Conservation (phyloP, 768 basidiomycete species). For the Tephrocybe rancida region DNA sequence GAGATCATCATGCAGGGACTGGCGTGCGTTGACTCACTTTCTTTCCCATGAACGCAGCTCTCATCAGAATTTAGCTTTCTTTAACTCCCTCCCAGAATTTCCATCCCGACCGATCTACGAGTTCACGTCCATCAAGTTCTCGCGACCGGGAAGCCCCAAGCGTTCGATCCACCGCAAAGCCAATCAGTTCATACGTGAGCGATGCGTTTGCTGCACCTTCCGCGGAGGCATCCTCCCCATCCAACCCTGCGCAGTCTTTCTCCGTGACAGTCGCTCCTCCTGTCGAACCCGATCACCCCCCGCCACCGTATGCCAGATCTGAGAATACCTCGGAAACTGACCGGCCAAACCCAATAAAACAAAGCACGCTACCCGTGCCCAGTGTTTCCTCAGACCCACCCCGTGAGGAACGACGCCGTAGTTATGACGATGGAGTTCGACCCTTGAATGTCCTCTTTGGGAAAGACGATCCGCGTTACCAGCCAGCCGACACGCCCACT, state of each 20-base stretch:
- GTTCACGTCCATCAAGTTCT: slow-evolving; percentile 23
- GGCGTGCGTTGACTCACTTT: slow-evolving; percentile 37
- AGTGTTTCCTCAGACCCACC: slow-evolving; percentile 19
- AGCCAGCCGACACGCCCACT: slow-evolving; percentile 10
- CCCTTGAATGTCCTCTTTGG: slow-evolving; percentile 40
- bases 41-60: background rate
- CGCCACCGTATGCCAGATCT: slow-evolving; percentile 19
- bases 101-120: slow-evolving; percentile 1
- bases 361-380: slow-evolving; percentile 44
- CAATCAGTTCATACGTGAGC: slow-evolving; percentile 32
- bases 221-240: slow-evolving; percentile 14
- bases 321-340: slow-evolving; percentile 14
- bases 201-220: slow-evolving; percentile 37
- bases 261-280: slow-evolving; percentile 48
- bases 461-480: slow-evolving; percentile 22
- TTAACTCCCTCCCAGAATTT: slow-evolving; percentile 3
- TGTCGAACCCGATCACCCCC: slow-evolving; percentile 19
- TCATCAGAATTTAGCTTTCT: slow-evolving; percentile 12
- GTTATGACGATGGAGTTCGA: slow-evolving; percentile 48
- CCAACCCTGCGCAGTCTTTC: slow-evolving; percentile 33
- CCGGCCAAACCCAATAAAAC: slow-evolving; percentile 31
- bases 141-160: slow-evolving; percentile 13
- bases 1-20: slow-evolving; percentile 39
- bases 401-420: slow-evolving; percentile 36
- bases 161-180: slow-evolving; percentile 29